Base-by-base conservation (phyloP, 768 basidiomycete species). In the Trametes coccinea region DNA sequence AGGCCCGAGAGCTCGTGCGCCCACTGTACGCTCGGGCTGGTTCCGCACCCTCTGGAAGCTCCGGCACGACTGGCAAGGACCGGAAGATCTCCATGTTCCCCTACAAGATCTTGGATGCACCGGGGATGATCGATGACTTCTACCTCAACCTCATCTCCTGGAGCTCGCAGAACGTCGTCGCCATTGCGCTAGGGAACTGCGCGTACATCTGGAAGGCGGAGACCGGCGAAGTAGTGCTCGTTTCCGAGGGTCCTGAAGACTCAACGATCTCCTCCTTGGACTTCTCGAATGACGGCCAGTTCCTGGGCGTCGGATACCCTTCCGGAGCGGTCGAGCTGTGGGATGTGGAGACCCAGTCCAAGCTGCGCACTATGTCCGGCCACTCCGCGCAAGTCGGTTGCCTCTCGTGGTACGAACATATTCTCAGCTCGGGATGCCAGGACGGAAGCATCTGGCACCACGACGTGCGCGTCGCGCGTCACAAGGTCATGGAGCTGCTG, bases 381-480 rank as follows among this genome's bases (percentile, higher is more conserved):
- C 95, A 95, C 69, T 83, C 88, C 51, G 87, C 83, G 0, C 90
- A 98, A 69, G 80, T 98, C 8, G 92, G 93, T 0, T 83, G 86
- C 2, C 77, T 99, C 30, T 87, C 87, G 8, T 99, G 97, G 97
- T 81, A 90, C 72, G 81, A 87, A 37, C 94, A 95, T 65, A 80
- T 97, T 43, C 77, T 98, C 43, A 89, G 84, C 31, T 92, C 89
- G 0, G 97, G 95, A 0, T 96, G 95, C 68, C 86, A 87, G 11
- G 95, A 97, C 70, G 97, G 97, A 1, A 92, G 92, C 63, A 97
- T 99, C 67, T 92, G 92, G 82, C 94, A 98, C 73, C 94, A 96
- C 68, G 97, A 99, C 71, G 95, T 99, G 1, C 83, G 97, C 3
- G 78, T 96, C 33, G 70, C 73, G 37, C 54, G 86, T 31, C 94